A percentile compares a stretch with the other conserved stretches of the same genome.
Evolutionary conservation across 2,329 filamentous ascomycete species (phyloP).

Genomic region (Venturia oleaginea): DNA sequence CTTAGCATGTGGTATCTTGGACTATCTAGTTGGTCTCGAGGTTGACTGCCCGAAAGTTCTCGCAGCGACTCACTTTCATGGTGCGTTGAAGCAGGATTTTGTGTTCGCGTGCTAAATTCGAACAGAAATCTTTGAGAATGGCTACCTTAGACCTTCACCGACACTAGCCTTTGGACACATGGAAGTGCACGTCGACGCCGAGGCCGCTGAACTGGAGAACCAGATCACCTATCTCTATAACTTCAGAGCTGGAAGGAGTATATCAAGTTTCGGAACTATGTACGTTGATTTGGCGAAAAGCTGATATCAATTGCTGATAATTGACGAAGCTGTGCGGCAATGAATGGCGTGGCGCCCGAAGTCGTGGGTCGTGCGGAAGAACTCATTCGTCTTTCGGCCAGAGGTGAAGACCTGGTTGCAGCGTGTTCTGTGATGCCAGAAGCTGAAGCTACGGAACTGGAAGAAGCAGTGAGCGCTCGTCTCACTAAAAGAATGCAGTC

Average conservation of each 20-base stretch:
- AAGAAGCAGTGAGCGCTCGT: constrained; percentile 47
- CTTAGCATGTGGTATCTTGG: constrained; percentile 52
- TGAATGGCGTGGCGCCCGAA: constrained; percentile 69
- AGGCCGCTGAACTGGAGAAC: constrained; percentile 44
- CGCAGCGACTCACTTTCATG: constrained; percentile 56
- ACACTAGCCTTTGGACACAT: constrained; percentile 58
- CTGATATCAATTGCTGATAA: constrained; percentile 9
- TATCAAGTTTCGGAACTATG: constrained; percentile 73
- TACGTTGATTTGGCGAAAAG: constrained; percentile 22
- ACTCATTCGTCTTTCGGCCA: constrained; percentile 57
- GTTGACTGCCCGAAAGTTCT: constrained; percentile 48
- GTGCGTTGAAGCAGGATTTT: constrained; percentile 25
- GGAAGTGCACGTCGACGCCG: constrained; percentile 54
- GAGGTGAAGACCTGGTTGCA: constrained; percentile 66
- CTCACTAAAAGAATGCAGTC: no score
- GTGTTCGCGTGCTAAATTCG: constrained; percentile 22
- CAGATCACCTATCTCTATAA: constrained; percentile 70
- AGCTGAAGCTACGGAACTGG: constrained; percentile 56
- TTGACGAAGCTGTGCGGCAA: constrained; percentile 54
- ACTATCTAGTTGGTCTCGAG: constrained; percentile 44
- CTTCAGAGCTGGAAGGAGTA: constrained; percentile 55
- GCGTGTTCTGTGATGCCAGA: constrained; percentile 60
- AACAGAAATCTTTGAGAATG: constrained; percentile 60
- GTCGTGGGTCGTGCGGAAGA: constrained; percentile 70
- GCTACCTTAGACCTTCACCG: constrained; percentile 43